Evolutionary conservation across 1,284 basidiomycete genomes (phyloP).

Genomic region (Leccinum insolens): DNA sequence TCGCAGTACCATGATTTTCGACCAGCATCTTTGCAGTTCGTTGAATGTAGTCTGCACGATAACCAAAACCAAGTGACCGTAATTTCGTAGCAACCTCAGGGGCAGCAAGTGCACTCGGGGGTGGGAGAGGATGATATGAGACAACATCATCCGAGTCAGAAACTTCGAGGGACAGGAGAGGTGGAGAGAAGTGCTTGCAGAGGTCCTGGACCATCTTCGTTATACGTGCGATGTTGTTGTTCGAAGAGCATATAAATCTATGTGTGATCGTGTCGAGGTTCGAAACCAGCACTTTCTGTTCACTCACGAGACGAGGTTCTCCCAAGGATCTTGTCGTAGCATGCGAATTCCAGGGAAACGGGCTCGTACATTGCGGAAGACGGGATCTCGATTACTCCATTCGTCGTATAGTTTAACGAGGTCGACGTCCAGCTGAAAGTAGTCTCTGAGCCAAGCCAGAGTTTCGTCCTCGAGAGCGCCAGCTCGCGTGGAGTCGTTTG

Average conservation of each 20-base stretch:
- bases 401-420: slow-evolving; percentile 74
- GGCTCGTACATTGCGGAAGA: slow-evolving; percentile 68
- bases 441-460: slow-evolving; percentile 77
- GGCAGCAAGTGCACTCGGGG: slow-evolving; percentile 67
- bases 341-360: slow-evolving; percentile 74
- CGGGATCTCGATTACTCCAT: slow-evolving; percentile 78
- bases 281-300: slow-evolving; percentile 7
- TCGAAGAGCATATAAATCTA: slow-evolving; percentile 96
- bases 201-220: slow-evolving; percentile 85
- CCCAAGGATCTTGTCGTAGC: slow-evolving; percentile 94
- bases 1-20: slow-evolving; percentile 46
- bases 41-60: slow-evolving; percentile 90
- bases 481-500: slow-evolving; percentile 40
- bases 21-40: slow-evolving; percentile 82
- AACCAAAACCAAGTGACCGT: slow-evolving; percentile 91
- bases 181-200: slow-evolving; percentile 50
- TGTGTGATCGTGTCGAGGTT: slow-evolving; percentile 12
- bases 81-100: slow-evolving; percentile 68
- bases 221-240: slow-evolving; percentile 95
- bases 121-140: slow-evolving; percentile 85
- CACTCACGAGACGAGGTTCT: slow-evolving; percentile 88
- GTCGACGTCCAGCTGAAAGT: slow-evolving; percentile 88
- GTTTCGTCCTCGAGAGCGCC: slow-evolving; percentile 61
- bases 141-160: slow-evolving; percentile 31
- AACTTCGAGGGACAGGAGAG: slow-evolving; percentile 54